Base-by-base conservation (phyloP, 345 rosid species). In the Camelina sativa region DNA sequence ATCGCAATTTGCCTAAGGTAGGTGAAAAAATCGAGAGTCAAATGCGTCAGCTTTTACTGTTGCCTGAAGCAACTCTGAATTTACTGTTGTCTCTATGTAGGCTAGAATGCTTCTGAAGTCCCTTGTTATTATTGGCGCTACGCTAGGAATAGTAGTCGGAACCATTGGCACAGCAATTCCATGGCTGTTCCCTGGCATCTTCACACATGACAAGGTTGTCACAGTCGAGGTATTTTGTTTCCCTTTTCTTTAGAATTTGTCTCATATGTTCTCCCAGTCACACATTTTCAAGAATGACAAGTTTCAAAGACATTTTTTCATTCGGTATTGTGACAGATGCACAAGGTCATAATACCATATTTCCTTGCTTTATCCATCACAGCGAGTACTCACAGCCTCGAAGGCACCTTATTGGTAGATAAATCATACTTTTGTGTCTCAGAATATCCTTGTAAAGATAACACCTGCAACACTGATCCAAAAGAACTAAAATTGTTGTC, bases 341-440 rank as follows among this genome's bases (percentile, higher is more conserved):
- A 87, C 89, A 87, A 64, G 70, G 90, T 91, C 78, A 57, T 89
- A 72, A 48, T 89, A 53, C 95, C 88, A 2, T 94, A 67, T 80
- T 89, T 89, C 59, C 67, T 88, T 64, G 93, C 91, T 22, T 79
- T 91, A 56, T 83, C 80, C 11, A 84, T 86, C 69, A 82, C 93
- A 19, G 91, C 97, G 2, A 79, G 84, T 78, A 87, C 86, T 62
- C 93, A 85, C 74, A 79, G 96, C 80, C 87, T 91, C 20, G 98
- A 94, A 79, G 98, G 97, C 63, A 85, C 97, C 19, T 74, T 91
- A 80, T 76, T 91, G 91, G 98, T 91, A 84, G 44, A 81, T 91
- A 84, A 50, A 81, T 47, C 41, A 37, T 3, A 22, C 43, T 48
- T 16, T 15, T 16, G 20, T 77, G 30, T 55, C 59, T 62, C 74